Evolutionary conservation across 2,329 filamentous ascomycete genomes (phyloP).

Genomic region (Sarocladium kiliense): DNA sequence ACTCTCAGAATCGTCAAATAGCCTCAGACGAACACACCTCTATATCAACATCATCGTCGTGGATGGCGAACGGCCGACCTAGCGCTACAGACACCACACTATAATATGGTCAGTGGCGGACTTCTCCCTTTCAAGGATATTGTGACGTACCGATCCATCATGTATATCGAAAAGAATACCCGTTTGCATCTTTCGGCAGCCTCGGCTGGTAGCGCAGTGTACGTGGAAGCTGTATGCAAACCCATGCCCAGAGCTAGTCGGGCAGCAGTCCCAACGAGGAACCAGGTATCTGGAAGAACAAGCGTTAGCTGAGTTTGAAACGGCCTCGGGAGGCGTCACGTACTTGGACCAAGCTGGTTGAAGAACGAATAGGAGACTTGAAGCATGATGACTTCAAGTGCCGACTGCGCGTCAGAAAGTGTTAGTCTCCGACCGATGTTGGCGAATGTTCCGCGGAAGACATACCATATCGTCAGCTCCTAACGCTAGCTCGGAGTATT

Average conservation of each 20-base stretch:
- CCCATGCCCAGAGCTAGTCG: slow-evolving; percentile 38
- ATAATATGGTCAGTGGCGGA: neutral
- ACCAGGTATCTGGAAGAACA: slow-evolving; percentile 35
- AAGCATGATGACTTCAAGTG: slow-evolving; percentile 37
- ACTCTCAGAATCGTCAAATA: neutral
- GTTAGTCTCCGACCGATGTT: no score
- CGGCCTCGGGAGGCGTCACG: slow-evolving; percentile 11
- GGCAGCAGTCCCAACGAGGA: slow-evolving; percentile 37
- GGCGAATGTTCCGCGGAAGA: no score
- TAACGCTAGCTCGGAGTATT: slow-evolving; percentile 33
- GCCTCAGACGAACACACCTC: slow-evolving; percentile 17
- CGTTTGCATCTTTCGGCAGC: slow-evolving; percentile 32
- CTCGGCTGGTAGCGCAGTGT: slow-evolving; percentile 25
- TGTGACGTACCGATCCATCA: slow-evolving; percentile 37
- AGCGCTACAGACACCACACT: slow-evolving; percentile 38
- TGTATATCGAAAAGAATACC: slow-evolving; percentile 41
- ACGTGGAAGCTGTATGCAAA: slow-evolving; percentile 30
- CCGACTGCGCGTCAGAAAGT: slow-evolving; percentile 28
- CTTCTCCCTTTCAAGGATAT: neutral
- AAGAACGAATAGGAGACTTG: slow-evolving; percentile 45
- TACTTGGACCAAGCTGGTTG: slow-evolving; percentile 40
- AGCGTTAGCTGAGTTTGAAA: neutral
- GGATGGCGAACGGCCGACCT: slow-evolving; percentile 38
- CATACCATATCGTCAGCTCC: slow-evolving; percentile 32
- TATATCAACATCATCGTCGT: slow-evolving; percentile 40